Evolutionary conservation across 345 rosid species (phyloP).

Genomic region (Sapria himalayana): DNA sequence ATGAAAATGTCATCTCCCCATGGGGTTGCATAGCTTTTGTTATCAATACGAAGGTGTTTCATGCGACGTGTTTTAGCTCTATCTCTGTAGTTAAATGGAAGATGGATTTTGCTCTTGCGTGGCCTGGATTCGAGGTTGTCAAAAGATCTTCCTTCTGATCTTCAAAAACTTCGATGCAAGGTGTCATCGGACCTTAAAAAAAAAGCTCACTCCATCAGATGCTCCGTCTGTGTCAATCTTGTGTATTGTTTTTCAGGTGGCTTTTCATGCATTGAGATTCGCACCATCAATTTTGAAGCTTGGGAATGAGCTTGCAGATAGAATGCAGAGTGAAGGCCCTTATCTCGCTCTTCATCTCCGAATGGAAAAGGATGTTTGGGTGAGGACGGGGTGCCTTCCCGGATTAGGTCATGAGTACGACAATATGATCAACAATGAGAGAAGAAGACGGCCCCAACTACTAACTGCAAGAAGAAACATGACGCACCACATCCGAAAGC

Average conservation of each 20-base stretch:
- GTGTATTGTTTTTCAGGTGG: conserved; percentile 25
- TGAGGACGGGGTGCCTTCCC: conserved; percentile 54
- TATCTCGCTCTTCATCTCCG: conserved; percentile 50
- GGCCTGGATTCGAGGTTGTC: conserved; percentile 53
- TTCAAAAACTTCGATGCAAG: conserved; percentile 72
- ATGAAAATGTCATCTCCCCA: no score
- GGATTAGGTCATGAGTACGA: conserved; percentile 42
- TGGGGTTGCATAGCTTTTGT: no score
- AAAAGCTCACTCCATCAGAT: background rate
- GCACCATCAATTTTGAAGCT: conserved; percentile 34
- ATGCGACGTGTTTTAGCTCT: conserved; percentile 4
- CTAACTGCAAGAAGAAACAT: conserved; percentile 36
- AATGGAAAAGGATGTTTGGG: conserved; percentile 66
- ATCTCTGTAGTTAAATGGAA: conserved; percentile 33
- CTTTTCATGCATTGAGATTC: conserved; percentile 52
- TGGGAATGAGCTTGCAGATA: conserved; percentile 39
- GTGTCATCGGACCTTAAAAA: conserved; percentile 8
- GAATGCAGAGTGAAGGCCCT: conserved; percentile 78
- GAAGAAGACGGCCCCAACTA: conserved; percentile 23
- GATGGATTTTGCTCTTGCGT: conserved; percentile 40
- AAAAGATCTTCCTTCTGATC: conserved; percentile 44
- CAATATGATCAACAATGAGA: conserved; percentile 15
- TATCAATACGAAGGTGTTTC: no score
- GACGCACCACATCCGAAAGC: conserved; percentile 53
- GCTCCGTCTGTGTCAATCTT: background rate